Conservation (phyloP, 169 alveolate species). For the Cyclospora cayetanensis region DNA sequence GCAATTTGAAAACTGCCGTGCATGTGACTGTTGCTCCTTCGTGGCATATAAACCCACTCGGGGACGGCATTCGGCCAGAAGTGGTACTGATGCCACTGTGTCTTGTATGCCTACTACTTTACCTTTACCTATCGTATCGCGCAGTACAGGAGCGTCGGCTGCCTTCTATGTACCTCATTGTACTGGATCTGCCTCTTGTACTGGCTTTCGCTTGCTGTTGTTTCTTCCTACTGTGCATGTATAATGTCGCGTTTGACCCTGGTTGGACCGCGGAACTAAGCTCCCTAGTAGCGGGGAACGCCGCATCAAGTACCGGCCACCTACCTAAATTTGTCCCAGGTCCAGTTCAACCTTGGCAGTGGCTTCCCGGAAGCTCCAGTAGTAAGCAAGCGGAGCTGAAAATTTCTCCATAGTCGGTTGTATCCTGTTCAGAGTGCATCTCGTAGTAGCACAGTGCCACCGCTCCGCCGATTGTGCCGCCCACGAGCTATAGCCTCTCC, state of each 20-base stretch:
- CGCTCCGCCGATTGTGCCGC: too few relatives aligned
- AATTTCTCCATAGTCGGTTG: too few relatives aligned
- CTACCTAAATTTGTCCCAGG: conserved; percentile 55
- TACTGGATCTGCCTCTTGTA: conserved; percentile 34
- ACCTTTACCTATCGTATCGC: conserved; percentile 15
- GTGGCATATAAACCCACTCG: conserved; percentile 49
- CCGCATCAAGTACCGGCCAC: conserved; percentile 16
- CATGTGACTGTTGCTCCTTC: conserved; percentile 51
- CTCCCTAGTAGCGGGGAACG: neutral
- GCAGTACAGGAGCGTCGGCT: conserved; percentile 35
- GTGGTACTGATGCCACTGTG: conserved; percentile 32
- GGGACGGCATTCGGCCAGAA: conserved; percentile 53
- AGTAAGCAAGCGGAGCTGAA: too few relatives aligned
- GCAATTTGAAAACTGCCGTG: conserved; percentile 27
- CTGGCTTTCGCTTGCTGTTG: conserved; percentile 50
- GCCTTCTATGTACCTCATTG: conserved; percentile 7
- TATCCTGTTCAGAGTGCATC: too few relatives aligned
- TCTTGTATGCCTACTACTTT: conserved; percentile 2
- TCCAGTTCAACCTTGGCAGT: conserved; percentile 63
- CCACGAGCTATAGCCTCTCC: too few relatives aligned
- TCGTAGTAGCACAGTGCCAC: too few relatives aligned
- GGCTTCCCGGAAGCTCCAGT: conserved; percentile 59
- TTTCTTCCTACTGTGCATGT: conserved; percentile 49
- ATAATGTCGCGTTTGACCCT: conserved; percentile 62
- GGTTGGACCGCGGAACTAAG: conserved; percentile 40